These are phyloP conservation scores for Vanrija sp. DNA, from an alignment of 1,284 basidiomycete species.

Conservation along the genomic window DNA sequence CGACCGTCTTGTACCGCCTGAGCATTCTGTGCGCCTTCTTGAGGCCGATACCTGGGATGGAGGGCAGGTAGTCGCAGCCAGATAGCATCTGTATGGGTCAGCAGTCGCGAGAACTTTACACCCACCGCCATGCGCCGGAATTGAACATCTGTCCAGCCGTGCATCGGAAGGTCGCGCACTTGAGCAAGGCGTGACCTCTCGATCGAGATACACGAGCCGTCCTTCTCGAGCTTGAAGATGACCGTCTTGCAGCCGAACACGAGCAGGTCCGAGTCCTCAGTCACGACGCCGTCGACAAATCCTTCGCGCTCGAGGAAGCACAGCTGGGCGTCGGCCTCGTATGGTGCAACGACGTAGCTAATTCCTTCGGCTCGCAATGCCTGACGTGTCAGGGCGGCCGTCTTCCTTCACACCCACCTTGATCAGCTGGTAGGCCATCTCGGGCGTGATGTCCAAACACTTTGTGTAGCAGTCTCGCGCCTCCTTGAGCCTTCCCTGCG, in stretches of 20 bases:
- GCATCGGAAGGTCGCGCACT: slow-evolving; percentile 70
- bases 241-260: slow-evolving; percentile 86
- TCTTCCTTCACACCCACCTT: slow-evolving; percentile 60
- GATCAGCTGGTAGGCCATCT: slow-evolving; percentile 96
- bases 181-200: slow-evolving; percentile 71
- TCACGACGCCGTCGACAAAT: slow-evolving; percentile 86
- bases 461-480: slow-evolving; percentile 87
- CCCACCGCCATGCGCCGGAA: slow-evolving; percentile 82
- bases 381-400: slow-evolving; percentile 49
- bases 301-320: slow-evolving; percentile 83
- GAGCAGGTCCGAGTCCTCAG: slow-evolving; percentile 96
- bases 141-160: slow-evolving; percentile 82
- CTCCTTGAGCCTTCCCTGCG: slow-evolving; percentile 70
- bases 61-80: slow-evolving; percentile 97
- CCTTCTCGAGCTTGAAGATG: slow-evolving; percentile 76
- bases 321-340: slow-evolving; percentile 97
- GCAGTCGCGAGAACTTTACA: neutral
- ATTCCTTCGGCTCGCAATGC: slow-evolving; percentile 75
- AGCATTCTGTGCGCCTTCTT: slow-evolving; percentile 89
- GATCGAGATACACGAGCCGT: slow-evolving; percentile 73
- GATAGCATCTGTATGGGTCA: slow-evolving; percentile 64
- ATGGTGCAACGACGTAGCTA: slow-evolving; percentile 89
- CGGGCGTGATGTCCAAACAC: slow-evolving; percentile 90
- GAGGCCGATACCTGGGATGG: slow-evolving; percentile 90
- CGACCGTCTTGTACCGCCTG: slow-evolving; percentile 77